Base-by-base conservation (phyloP, 208 protist genomes). In the Trypanosoma vivax region DNA sequence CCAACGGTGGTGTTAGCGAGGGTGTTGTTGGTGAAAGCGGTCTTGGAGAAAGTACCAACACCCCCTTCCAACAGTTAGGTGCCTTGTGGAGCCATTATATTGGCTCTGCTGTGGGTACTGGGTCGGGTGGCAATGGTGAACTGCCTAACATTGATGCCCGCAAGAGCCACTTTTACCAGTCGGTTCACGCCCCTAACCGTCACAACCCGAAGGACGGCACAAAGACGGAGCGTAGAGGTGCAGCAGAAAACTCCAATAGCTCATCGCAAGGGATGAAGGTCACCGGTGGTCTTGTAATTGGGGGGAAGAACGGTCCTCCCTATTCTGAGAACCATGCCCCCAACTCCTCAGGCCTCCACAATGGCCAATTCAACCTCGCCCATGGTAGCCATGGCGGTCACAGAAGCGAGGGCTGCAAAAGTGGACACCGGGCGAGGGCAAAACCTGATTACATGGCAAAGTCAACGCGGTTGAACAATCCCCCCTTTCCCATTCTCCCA, bases 41-140 rank as follows among this genome's bases (percentile, higher is more conserved):
- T 38, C 19, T 37, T 25, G 50, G 3, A 1, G 5, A 19, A 27
- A 31, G 34, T 21, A 24, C 10, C 31, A 11, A 24, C 41, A 25
- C 27, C 10, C 35, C 48, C 13, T 75, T 61, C 29, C 68, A 65
- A 19, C 68, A 69, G 51, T 35, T 75, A 31, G 56, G 68, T 11
- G 49, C 60, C 4, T 41, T 75, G 11, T 75, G 68, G 68, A 61
- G 51, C 21, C 68, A 75, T 29, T 75, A 70, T 41, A 50, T 75
- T 27, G 68, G 68, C 3, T 29, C 48, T 9, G 60, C 47, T 7
- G 14, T 57, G 21, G 40, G 49, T 0, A 29, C 33, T 18, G 29
- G 3, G 19, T 23, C 14, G 13, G 38, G 11, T 23, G 24, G 14
- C 28, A 21, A 14, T 3, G 49, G 49, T 1, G 58, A 51, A 25